Percentiles rank a stretch among this genome's conserved stretches.
Evolutionary conservation across 208 protist species (phyloP).

Genomic region (Crithidia mellificae): DNA sequence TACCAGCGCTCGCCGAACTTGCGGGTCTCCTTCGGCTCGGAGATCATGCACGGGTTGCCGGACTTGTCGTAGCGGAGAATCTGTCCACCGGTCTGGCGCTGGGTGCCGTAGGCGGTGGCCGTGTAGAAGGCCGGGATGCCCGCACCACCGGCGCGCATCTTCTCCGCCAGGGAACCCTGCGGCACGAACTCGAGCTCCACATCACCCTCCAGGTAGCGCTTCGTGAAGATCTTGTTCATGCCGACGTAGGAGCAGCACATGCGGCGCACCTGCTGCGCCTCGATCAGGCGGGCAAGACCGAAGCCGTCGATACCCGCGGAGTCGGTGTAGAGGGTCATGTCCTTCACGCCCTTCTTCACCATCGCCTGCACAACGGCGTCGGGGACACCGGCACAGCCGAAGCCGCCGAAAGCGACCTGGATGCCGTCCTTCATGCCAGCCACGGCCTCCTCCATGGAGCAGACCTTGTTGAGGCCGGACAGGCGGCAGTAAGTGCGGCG

Average conservation of each 20-base stretch:
- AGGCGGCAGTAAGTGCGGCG: conserved; percentile 55
- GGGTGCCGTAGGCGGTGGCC: conserved; percentile 93
- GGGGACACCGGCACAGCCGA: conserved; percentile 96
- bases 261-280: conserved; percentile 86
- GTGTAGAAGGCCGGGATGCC: conserved; percentile 98
- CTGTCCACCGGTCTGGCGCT: conserved; percentile 88
- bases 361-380: conserved; percentile 92
- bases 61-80: conserved; percentile 93
- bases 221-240: conserved; percentile 95
- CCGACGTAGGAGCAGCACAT: conserved; percentile 96
- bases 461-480: conserved; percentile 72
- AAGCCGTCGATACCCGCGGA: conserved; percentile 96
- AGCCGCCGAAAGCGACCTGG: conserved; percentile 93
- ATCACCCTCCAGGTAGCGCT: conserved; percentile 94
- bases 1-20: conserved; percentile 90
- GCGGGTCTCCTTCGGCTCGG: conserved; percentile 83
- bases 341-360: conserved; percentile 78
- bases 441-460: conserved; percentile 71
- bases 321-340: conserved; percentile 95
- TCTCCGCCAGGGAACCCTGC: conserved; percentile 96
- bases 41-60: conserved; percentile 68
- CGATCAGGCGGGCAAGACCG: conserved; percentile 94
- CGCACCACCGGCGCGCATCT: conserved; percentile 93
- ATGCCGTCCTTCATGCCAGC: conserved; percentile 69
- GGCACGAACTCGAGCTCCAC: conserved; percentile 96